Conservation (phyloP, 352 stramenopile genomes). For the Phytophthora megakarya region DNA sequence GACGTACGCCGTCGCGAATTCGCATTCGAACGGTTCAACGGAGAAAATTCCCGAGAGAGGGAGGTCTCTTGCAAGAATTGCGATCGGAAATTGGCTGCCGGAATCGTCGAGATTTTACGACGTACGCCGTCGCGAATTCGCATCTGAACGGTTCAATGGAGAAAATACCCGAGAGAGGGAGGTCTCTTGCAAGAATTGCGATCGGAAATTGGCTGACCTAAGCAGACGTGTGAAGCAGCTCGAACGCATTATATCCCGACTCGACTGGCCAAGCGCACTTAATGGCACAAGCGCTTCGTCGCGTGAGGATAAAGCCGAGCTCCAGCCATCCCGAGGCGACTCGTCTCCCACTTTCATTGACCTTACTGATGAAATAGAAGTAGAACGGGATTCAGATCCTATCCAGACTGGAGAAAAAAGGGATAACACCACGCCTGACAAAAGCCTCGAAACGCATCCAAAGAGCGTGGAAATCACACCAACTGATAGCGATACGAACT, state of each 20-base stretch:
- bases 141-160: background rate
- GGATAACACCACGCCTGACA: background rate
- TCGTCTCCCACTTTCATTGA: slow-evolving; percentile 17
- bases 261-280: slow-evolving; percentile 10
- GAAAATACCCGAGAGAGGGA: background rate
- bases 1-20: background rate
- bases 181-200: slow-evolving; percentile 16
- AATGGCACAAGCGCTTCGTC: background rate
- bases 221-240: slow-evolving; percentile 20
- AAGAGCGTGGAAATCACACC: slow-evolving; percentile 26
- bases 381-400: background rate
- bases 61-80: slow-evolving; percentile 17
- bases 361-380: slow-evolving; percentile 26
- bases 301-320: background rate
- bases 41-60: background rate
- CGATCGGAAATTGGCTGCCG: slow-evolving; percentile 5
- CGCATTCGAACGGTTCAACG: background rate
- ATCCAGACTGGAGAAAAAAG: slow-evolving; percentile 3
- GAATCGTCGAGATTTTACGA: slow-evolving; percentile 12
- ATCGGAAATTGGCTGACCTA: slow-evolving; percentile 21
- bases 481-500: slow-evolving; percentile 19
- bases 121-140: background rate
- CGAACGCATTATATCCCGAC: slow-evolving; percentile 20
- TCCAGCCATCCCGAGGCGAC: background rate
- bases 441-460: background rate